Evolutionary conservation across 2,329 filamentous ascomycete genomes (phyloP), one percentile per base, ranked within the genome.

Genomic region (Cordyceps sp.): DNA sequence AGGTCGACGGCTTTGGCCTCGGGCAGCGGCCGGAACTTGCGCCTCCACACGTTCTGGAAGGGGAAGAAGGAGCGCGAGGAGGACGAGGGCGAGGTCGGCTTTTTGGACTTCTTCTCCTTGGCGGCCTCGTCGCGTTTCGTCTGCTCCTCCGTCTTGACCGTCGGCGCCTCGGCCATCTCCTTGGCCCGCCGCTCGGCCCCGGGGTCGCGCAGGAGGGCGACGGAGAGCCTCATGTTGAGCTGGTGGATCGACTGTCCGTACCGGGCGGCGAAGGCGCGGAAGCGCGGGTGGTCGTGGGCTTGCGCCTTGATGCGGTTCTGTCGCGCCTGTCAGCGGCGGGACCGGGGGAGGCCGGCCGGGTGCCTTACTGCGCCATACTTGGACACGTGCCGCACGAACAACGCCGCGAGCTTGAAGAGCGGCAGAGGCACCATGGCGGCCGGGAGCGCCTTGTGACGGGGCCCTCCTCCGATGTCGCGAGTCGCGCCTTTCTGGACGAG

Each of bases 331-430:
- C 32, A 48, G 15, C 25, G 7, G 43, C 32, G 23, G 30, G 14
- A 34, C 8, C 18, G 15, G 25, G 10, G 16, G 21, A 25, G 8
- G 29, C 6, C 14, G 7, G 4, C 5, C 19, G 15, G 17, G 15
- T n/a, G 29, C 55, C 70, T 42, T 66, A 78, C 73, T 34, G 73
- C 73, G 46, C 73, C 73, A 60, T 78, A 78, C 54, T 78, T 78
- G 34, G 73, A 78, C 33, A 78, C 54, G 47, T 78, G 73, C 42
- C 70, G 65, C 45, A 78, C 59, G 41, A 78, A 73, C 29, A 78
- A 60, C 34, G 72, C 53, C 16, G 65, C 73, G 41, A 78, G 68
- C 56, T 78, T 78, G 55, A 78, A 78, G 14, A 78, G 58, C 15
- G 73, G 73, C 25, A 78, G 58, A 34, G 72, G 64, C 28, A 78